Conservation (phyloP, 352 stramenopile species). For the Phytophthora pseudosyringae region DNA sequence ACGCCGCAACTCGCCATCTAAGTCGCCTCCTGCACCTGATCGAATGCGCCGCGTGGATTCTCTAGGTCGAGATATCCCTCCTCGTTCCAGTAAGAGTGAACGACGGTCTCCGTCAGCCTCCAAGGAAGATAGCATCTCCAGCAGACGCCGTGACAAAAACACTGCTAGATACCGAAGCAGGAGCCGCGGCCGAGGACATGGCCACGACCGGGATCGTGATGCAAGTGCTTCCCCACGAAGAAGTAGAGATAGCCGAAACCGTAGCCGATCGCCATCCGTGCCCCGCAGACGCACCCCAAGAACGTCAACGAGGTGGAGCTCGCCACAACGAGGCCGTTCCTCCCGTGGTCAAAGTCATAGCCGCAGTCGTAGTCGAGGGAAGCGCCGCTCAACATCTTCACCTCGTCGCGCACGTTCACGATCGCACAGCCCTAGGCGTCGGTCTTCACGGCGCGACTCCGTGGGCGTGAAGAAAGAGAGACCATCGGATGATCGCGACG, state of each 20-base stretch:
- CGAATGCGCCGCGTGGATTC: slow-evolving; percentile 37
- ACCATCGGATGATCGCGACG: not conserved
- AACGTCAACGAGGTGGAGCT: slow-evolving; percentile 34
- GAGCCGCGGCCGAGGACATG: slow-evolving; percentile 11
- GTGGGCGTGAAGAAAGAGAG: slow-evolving; percentile 13
- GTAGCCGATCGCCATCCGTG: slow-evolving; percentile 30
- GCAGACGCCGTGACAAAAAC: slow-evolving; percentile 14
- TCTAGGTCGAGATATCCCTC: slow-evolving; percentile 36
- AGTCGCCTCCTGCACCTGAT: slow-evolving; percentile 19
- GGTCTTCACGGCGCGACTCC: slow-evolving; percentile 9
- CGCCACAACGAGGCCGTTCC: slow-evolving; percentile 10
- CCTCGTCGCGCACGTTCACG: slow-evolving; percentile 35
- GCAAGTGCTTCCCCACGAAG: slow-evolving; percentile 9
- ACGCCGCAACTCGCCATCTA: slow-evolving; percentile 8
- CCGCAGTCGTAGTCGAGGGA: slow-evolving; percentile 3
- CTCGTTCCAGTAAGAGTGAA: slow-evolving; percentile 15
- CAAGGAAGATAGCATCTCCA: slow-evolving; percentile 2
- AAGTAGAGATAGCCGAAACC: slow-evolving; percentile 18
- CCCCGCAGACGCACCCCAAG: slow-evolving; percentile 18
- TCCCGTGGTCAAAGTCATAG: slow-evolving; percentile 16
- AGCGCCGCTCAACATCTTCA: slow-evolving; percentile 13
- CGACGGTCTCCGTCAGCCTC: slow-evolving; percentile 10
- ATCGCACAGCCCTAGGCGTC: slow-evolving; percentile 21
- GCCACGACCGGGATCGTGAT: slow-evolving; percentile 2
- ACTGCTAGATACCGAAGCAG: slow-evolving; percentile 15